Evolutionary conservation across 805 yeast genomes (phyloP), one percentile per base, ranked within the genome.

Genomic region (Lipomyces sp.): DNA sequence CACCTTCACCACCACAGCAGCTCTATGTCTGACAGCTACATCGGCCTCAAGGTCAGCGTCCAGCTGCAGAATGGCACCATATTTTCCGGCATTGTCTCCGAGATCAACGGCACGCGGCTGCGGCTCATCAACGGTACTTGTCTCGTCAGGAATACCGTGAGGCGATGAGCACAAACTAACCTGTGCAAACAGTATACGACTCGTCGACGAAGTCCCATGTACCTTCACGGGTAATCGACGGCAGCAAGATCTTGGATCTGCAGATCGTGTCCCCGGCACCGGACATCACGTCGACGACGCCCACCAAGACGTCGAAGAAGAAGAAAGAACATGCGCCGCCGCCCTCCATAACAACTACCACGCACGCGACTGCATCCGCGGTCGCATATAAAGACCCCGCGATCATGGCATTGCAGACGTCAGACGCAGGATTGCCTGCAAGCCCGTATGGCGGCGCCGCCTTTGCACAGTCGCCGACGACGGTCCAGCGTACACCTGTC

Each of bases 81-180:
- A 10, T 47, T 76, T 28, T 60, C 61, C 41, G 77, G 80, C 16
- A 61, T 62, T n/a, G 70, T 74, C n/a, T 66, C 69, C n/a, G 68
- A 68, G 47, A 74, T 74, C 29, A 68, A 65, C n/a, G 65, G 70
- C 16, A 72, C 72, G 49, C 67, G 68, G 13, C 56, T 75, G 21
- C 64, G 68, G 4, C 61, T 75, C 33, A 64, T 67, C 29, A 69
- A 74, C 46, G 79, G 76, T 40, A 58, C 43, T 49, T 61, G 23
- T 28, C n/a, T n/a, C n/a, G n/a, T n/a, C n/a, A n/a, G n/a, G n/a
- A n/a, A n/a, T n/a, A n/a, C n/a, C n/a, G n/a, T 14, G 34, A 2
- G 11, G 10, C 21, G 14, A 14, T 22, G 29, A 10, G 10, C 29
- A 18, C 28, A 19, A 23, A 19, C 23, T 29, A 3, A 18, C 11